Base-by-base conservation (phyloP, 1,284 basidiomycete species). In the Prillingera fragicola region DNA sequence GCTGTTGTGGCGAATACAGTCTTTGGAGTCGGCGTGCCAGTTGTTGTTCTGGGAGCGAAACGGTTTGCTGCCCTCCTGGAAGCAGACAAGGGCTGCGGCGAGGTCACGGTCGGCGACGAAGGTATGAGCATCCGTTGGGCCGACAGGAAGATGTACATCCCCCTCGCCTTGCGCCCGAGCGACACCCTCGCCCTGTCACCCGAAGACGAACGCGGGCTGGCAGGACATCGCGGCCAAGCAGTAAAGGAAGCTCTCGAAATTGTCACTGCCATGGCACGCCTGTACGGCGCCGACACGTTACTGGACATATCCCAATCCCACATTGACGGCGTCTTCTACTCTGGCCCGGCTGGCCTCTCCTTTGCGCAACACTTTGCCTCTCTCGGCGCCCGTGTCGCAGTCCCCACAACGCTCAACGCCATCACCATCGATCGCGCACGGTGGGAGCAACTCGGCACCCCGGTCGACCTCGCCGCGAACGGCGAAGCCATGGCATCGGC, bases 321-420 rank as follows among this genome's bases (percentile, higher is more conserved):
- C 39, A 44, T 49, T 18, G 48, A 49, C 31, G 48, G 41, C 13
- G 39, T 38, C 19, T 43, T 49, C 42, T 49, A 49, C 22, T 35
- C 43, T 5, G 48, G 48, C n/a, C 48, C 48, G 2, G 48, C 48
- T 5, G 36, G 38, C 5, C 43, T 49, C 4, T 15, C 14, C 2
- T 45, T 49, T 18, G 48, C 43, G 5, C 8, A 40, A 12, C 38
- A 49, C 35, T 45, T 49, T 33, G 38, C 38, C 6, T 3, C 3
- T 10, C 28, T 45, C 3, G 48, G 39, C 31, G 38, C 29, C 18
- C 28, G 17, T 3, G 43, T 49, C 35, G 48, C 48, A 1, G 38
- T 49, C 15, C 38, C 42, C 4, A 49, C 48, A 1, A 49, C 48
- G 12, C 34, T 49, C 27, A 49, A 49, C 23, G 38, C 48, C 4